Conservation (phyloP, 1,139 yeast genomes). For the Suhomyces taliae region DNA sequence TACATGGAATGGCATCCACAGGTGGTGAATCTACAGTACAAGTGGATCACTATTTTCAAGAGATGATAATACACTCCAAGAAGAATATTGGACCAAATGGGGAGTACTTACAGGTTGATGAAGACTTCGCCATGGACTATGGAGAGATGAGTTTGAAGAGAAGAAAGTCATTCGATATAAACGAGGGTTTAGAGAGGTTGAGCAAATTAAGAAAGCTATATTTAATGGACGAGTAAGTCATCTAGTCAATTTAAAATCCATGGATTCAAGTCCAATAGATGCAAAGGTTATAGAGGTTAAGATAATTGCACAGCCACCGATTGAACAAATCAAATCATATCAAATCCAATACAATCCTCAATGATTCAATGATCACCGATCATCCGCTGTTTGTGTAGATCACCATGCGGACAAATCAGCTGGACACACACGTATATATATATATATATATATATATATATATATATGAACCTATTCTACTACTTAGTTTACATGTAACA, state of each 20-base stretch:
- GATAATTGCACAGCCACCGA: neutral
- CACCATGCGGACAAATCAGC: too few species aligned
- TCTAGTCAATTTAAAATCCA: too few species aligned
- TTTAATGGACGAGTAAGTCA: constrained; percentile 23
- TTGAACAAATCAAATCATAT: too few species aligned
- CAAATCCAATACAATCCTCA: too few species aligned
- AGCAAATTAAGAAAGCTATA: constrained; percentile 37
- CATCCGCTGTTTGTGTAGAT: too few species aligned
- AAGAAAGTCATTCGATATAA: constrained; percentile 27
- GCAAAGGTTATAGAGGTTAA: too few species aligned
- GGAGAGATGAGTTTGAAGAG: constrained; percentile 17
- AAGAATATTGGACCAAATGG: constrained; percentile 28
- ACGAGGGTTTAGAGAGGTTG: constrained; percentile 35
- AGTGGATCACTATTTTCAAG: constrained; percentile 25
- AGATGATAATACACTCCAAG: constrained; percentile 23
- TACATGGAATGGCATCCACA: constrained; percentile 16
- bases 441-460: too few species aligned
- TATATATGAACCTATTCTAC: neutral
- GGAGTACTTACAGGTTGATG: constrained; percentile 19
- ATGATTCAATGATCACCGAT: too few species aligned
- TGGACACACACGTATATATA: too few species aligned
- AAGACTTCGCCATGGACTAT: constrained; percentile 18
- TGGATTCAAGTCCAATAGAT: too few species aligned
- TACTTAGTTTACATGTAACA: neutral
- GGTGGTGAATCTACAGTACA: constrained; percentile 1